Conservation (phyloP, 805 yeast species). For the Schizosaccharomyces osmophilus region DNA sequence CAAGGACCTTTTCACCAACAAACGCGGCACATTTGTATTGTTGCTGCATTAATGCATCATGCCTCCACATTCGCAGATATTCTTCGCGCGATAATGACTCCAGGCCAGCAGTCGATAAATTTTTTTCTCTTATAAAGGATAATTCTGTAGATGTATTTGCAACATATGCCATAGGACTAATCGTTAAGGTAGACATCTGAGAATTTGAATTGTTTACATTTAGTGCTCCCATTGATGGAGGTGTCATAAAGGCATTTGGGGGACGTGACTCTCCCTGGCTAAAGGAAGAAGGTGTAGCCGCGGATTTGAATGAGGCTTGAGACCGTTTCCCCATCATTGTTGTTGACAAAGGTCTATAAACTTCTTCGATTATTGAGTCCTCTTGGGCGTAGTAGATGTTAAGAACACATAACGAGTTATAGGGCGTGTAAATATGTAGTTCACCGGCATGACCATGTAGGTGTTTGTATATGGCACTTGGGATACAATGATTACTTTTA, state of each 20-base stretch:
- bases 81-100: slow-evolving; percentile 32
- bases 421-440: no score
- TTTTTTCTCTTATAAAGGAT: neutral
- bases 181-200: neutral
- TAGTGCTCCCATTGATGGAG: neutral
- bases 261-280: neutral
- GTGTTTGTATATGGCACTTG: no score
- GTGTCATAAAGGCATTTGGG: neutral
- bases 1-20: slow-evolving; percentile 71
- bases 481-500: no score
- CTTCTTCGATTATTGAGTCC: no score
- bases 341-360: no score
- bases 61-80: slow-evolving; percentile 69
- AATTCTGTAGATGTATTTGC: neutral
- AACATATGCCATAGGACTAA: neutral
- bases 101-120: neutral
- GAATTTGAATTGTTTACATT: neutral
- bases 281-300: neutral
- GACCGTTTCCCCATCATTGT: neutral
- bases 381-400: no score
- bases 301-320: neutral
- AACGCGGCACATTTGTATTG: slow-evolving; percentile 74
- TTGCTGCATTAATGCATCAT: slow-evolving; percentile 79
- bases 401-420: no score
- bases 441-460: no score